phyloP scores from a whole-genome alignment of 2,329 filamentous ascomycete genomes.

The Paecilomyces fulvus region DNA sequence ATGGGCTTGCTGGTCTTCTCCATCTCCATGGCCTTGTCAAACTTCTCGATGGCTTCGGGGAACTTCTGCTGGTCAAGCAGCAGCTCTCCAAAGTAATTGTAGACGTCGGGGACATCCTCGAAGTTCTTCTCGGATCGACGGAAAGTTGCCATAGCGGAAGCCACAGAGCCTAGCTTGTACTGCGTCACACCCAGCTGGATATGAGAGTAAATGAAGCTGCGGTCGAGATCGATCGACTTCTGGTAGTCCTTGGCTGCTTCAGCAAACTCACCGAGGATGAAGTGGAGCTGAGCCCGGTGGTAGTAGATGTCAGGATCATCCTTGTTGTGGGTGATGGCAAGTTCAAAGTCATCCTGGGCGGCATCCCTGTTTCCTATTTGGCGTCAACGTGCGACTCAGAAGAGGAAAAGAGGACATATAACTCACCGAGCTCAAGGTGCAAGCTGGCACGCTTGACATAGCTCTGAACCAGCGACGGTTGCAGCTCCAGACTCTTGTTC shows the following conservation, averaged over 20 bases:
- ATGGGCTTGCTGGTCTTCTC: slow-evolving; percentile 90
- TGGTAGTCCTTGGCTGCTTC: slow-evolving; percentile 98
- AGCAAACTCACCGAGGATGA: slow-evolving; percentile 89
- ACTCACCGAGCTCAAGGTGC: slow-evolving; percentile 80
- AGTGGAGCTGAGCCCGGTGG: slow-evolving; percentile 95
- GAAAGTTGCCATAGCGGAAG: slow-evolving; percentile 98
- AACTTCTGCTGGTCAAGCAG: slow-evolving; percentile 95
- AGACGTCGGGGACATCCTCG: slow-evolving; percentile 89
- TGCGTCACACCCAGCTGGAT: slow-evolving; percentile 98
- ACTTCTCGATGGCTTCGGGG: slow-evolving; percentile 92
- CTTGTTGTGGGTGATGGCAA: slow-evolving; percentile 74
- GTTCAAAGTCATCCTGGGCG: slow-evolving; percentile 78
- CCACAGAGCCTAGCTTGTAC: slow-evolving; percentile 98
- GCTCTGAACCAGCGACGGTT: slow-evolving; percentile 83
- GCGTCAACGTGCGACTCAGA: slow-evolving; percentile 20
- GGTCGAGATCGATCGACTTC: slow-evolving; percentile 95
- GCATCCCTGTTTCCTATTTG: slow-evolving; percentile 66
- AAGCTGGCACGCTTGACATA: slow-evolving; percentile 99
- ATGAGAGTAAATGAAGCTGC: slow-evolving; percentile 96
- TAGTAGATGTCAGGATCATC: slow-evolving; percentile 97
- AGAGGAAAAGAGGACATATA: neutral
- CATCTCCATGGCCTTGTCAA: slow-evolving; percentile 97
- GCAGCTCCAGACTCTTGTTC: slow-evolving; percentile 84
- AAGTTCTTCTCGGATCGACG: slow-evolving; percentile 97
- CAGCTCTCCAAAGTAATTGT: slow-evolving; percentile 99